phyloP scores from a whole-genome alignment of 2,329 filamentous ascomycete species.

The Calonectria multiphialidica region DNA sequence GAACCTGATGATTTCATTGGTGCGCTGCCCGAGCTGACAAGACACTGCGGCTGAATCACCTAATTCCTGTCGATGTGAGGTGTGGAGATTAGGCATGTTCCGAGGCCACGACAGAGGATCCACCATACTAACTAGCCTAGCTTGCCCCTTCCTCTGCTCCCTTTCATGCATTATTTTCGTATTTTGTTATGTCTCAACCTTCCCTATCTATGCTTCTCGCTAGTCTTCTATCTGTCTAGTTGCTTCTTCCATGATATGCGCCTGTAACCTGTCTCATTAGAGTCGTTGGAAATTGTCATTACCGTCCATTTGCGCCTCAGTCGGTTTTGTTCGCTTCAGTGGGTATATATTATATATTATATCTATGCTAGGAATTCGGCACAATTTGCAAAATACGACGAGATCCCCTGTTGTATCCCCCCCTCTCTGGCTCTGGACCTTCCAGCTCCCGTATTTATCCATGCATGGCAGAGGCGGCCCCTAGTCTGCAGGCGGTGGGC shows the following conservation, averaged over 20 bases:
- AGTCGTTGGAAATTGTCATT: not conserved
- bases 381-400: not conserved
- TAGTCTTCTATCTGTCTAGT: not conserved
- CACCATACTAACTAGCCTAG: not conserved
- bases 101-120: not conserved
- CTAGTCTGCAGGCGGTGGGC: not conserved
- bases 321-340: not conserved
- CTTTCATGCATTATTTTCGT: not conserved
- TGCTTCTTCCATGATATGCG: not conserved
- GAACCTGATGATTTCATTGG: not conserved
- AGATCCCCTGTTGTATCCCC: too few relatives aligned
- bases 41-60: not conserved
- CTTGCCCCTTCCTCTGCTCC: not conserved
- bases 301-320: not conserved
- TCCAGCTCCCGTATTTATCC: not conserved
- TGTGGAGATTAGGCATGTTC: slow-evolving; percentile 6
- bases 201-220: not conserved
- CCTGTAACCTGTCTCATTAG: not conserved
- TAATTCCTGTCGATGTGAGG: not conserved
- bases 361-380: not conserved
- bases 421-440: too few relatives aligned
- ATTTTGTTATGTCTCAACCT: not conserved
- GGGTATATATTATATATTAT: not conserved
- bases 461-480: not conserved
- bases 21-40: not conserved